A percentile compares a stretch with the other conserved stretches of the same genome.
These are phyloP conservation scores for Bremia lactucae DNA, from an alignment of 352 stramenopile species.

Conservation along the genomic window DNA sequence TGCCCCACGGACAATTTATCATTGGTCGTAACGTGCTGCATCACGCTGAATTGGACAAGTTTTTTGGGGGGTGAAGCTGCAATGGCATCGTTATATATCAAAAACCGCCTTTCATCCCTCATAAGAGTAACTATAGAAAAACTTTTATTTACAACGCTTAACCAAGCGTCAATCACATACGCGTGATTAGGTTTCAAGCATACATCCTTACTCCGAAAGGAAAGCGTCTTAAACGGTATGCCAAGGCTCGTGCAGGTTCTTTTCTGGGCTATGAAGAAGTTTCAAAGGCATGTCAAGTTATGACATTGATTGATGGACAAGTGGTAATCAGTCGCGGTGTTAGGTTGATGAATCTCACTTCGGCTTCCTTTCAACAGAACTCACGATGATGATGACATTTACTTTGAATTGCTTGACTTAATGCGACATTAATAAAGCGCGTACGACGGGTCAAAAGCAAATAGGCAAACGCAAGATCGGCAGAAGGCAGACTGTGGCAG, in stretches of 20 bases:
- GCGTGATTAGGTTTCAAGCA: background rate
- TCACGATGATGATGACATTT: background rate
- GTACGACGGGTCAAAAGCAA: too few relatives aligned
- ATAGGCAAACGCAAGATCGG: too few relatives aligned
- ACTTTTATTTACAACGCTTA: conserved; percentile 5
- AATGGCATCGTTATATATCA: conserved; percentile 3
- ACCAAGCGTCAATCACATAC: conserved; percentile 8
- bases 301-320: background rate
- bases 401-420: background rate
- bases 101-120: conserved; percentile 2
- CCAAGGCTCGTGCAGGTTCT: background rate
- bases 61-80: conserved; percentile 1
- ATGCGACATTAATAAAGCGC: too few relatives aligned
- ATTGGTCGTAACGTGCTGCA: conserved; percentile 6
- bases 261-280: conserved; percentile 1
- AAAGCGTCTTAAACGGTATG: conserved; percentile 5
- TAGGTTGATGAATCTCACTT: background rate
- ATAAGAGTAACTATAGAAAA: too few relatives aligned
- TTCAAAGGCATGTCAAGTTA: conserved; percentile 3
- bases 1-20: conserved; percentile 4
- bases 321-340: background rate
- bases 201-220: background rate
- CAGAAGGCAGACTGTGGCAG: too few relatives aligned
- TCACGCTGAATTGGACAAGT: conserved; percentile 6
- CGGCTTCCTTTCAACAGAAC: background rate